These are phyloP conservation scores for Endoconidiophora polonica DNA, from an alignment of 2,329 filamentous ascomycete species.

Conservation along the genomic window DNA sequence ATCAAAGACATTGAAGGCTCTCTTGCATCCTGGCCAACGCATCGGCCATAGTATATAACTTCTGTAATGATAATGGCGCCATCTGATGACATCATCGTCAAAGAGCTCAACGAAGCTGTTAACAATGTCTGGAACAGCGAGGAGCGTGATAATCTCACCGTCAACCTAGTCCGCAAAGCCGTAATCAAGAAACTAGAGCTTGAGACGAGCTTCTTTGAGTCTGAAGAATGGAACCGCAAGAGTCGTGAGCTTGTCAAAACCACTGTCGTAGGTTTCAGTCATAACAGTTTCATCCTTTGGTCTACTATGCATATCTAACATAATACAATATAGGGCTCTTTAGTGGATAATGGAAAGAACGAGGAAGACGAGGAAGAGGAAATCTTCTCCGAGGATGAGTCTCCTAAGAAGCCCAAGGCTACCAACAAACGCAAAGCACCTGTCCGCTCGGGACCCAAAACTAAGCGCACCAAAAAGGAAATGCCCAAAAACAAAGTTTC, in stretches of 20 bases:
- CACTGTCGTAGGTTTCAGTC: conserved; percentile 30
- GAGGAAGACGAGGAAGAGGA: conserved; percentile 8
- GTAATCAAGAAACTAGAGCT: conserved; percentile 33
- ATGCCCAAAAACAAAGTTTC: not conserved
- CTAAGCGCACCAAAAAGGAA: conserved; percentile 13
- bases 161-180: conserved; percentile 38
- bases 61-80: conserved; percentile 22
- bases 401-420: not conserved
- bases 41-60: too few relatives aligned
- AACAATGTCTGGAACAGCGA: conserved; percentile 26
- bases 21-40: too few relatives aligned
- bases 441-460: conserved; percentile 15
- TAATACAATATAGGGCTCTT: not conserved
- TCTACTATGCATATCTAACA: not conserved
- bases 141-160: conserved; percentile 32
- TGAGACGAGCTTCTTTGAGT: conserved; percentile 33
- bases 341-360: not conserved
- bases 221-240: conserved; percentile 36
- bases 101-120: conserved; percentile 31
- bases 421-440: conserved; percentile 21
- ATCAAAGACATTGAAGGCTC: too few relatives aligned
- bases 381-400: conserved; percentile 1
- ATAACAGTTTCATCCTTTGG: not conserved
- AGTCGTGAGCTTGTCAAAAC: conserved; percentile 42
- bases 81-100: conserved; percentile 26